Conservation (phyloP, 202 grass and related monocot genomes). For the Musa balbisiana region DNA sequence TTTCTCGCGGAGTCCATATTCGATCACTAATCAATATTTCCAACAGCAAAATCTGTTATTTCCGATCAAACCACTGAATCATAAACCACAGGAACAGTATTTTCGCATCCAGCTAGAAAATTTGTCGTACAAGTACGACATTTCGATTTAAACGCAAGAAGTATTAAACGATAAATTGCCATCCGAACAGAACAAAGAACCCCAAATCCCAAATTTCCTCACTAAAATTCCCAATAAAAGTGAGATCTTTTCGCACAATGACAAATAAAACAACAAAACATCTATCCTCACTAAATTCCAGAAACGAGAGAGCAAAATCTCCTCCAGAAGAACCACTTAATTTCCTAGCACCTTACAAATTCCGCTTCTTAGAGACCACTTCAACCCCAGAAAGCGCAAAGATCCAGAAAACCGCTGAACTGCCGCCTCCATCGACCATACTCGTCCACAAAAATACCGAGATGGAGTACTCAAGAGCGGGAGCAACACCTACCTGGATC, state of each 20-base stretch:
- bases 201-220: background rate
- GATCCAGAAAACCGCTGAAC: background rate
- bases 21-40: conserved; percentile 6
- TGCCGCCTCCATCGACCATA: background rate
- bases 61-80: background rate
- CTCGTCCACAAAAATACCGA: background rate
- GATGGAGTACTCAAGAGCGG: background rate
- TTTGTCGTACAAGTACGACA: background rate
- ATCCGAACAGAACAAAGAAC: background rate
- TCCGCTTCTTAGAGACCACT: background rate
- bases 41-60: background rate
- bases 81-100: background rate
- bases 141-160: background rate
- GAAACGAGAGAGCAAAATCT: background rate
- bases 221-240: background rate
- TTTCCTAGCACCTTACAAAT: background rate
- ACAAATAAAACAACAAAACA: background rate
- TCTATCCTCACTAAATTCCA: background rate
- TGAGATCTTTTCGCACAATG: background rate
- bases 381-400: background rate
- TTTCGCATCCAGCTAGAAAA: background rate
- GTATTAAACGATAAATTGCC: background rate
- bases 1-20: conserved; percentile 20
- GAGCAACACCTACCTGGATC: conserved; percentile 7
- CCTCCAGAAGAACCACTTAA: background rate